Base-by-base conservation (phyloP, 2,329 filamentous ascomycete genomes). In the Metarhizium guizhouense region DNA sequence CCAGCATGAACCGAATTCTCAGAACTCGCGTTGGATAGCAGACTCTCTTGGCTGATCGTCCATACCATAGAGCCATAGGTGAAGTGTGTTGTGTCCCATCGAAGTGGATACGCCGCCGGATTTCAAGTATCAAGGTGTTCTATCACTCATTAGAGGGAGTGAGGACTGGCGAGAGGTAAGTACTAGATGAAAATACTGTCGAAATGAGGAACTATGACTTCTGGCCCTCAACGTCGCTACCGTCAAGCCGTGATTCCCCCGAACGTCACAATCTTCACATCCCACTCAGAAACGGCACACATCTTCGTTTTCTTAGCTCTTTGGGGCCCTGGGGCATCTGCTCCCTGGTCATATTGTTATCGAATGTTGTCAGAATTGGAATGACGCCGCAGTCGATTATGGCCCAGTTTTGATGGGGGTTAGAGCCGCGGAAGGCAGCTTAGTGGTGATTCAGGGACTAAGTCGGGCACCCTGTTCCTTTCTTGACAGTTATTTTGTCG, bases 1-100 rank as follows among this genome's bases (percentile, higher is more conserved):
- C 91, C 91, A 0, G 89, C 91, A 69, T 96, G 91, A 6, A 94
- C 88, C 0, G 25, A 25, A 25, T 25, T 74, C 74, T 93, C 87
- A 10, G 80, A 82, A 0, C 82, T 86, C 14, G 67, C 60, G 69
- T 93, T 92, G 57, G 82, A 78, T 56, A 95, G 85, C 30, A 96
- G 74, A 91, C 91, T 4, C 25, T 25, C 25, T 4, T 25, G 25
- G 25, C 3, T 25, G 25, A 25, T 25, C 62, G 93, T 81, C 87
- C 90, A 93, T 77, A 95, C 95, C 85, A 95, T 94, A 61, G 83
- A 89, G 5, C 91, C 91, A 70, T 96, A 91, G 65, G 86, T 95
- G 74, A 95, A 94, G 62, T 86, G 4, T 25, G 25, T 25, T 25
- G 3, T 25, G 25, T 25, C 25, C 25, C 25, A 25, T 25, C 25